Evolutionary conservation across 441 rosid species (phyloP).

Genomic region (Gossypium gossypioides): DNA sequence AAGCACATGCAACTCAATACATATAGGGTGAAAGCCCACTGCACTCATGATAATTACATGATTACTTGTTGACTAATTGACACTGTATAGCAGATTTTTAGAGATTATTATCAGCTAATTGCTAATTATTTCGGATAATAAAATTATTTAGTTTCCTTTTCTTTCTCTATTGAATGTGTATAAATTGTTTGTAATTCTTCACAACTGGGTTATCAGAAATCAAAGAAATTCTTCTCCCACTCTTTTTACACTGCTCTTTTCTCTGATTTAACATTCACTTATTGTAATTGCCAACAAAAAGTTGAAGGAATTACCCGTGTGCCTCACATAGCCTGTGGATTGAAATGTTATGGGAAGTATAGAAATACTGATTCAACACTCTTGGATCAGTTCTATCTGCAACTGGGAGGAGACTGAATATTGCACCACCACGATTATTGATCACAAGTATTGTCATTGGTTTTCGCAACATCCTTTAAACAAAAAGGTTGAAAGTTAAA

Average conservation of each 20-base stretch:
- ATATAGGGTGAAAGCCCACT: not conserved
- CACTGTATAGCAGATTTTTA: not conserved
- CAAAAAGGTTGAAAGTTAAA: constrained; percentile 11
- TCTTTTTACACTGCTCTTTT: not conserved
- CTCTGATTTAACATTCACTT: not conserved
- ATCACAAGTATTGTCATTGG: constrained; percentile 75
- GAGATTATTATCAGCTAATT: not conserved
- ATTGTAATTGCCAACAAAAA: constrained; percentile 7
- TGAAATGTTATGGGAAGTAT: constrained; percentile 77
- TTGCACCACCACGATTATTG: constrained; percentile 96
- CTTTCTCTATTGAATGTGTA: not conserved
- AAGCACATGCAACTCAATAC: not conserved
- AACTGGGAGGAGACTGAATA: constrained; percentile 90
- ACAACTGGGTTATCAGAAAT: not conserved
- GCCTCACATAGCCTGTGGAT: constrained; percentile 64
- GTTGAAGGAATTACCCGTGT: constrained; percentile 57
- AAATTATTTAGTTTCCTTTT: not conserved
- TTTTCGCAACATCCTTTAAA: constrained; percentile 57
- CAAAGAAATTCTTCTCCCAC: not conserved
- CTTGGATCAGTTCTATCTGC: constrained; percentile 61
- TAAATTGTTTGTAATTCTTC: not conserved
- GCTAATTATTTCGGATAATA: not conserved
- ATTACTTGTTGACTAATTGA: not conserved
- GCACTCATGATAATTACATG: not conserved
- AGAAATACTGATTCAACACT: constrained; percentile 68